Percentiles rank a stretch among this genome's conserved stretches.
Evolutionary conservation across 192 early-diverging fungal species (phyloP).

Genomic region (Mortierella antarctica): DNA sequence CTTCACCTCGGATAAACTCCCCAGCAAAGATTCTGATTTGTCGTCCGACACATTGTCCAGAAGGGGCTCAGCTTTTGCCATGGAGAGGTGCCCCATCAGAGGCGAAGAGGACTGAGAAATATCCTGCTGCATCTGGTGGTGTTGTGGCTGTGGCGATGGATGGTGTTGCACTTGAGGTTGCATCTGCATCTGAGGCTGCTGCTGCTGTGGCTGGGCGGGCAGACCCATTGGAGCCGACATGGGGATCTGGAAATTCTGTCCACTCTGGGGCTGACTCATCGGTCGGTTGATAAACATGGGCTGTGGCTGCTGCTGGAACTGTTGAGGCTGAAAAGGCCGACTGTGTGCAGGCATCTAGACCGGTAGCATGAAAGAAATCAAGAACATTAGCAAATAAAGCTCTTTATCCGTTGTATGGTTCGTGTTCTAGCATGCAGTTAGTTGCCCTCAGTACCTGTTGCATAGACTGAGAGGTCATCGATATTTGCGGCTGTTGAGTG

Average conservation of each 20-base stretch:
- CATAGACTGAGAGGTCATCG: conserved; percentile 19
- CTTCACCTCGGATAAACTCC: no score
- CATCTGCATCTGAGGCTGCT: conserved; percentile 3
- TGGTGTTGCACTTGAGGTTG: conserved; percentile 13
- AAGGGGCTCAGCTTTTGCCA: conserved; percentile 6
- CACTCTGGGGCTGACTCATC: conserved; percentile 10
- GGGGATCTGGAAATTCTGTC: conserved; percentile 32
- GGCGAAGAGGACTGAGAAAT: conserved; percentile 39
- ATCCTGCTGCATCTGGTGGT: conserved; percentile 13
- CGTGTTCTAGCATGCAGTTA: neutral
- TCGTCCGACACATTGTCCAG: no score
- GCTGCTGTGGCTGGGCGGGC: conserved; percentile 19
- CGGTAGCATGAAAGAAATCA: neutral
- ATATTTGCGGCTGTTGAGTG: conserved; percentile 8
- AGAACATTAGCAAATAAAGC: neutral
- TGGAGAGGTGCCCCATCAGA: conserved; percentile 13
- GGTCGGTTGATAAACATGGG: conserved; percentile 28
- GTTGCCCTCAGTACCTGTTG: conserved; percentile 9
- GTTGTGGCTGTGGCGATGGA: conserved; percentile 4
- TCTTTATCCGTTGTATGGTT: neutral
- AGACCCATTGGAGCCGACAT: conserved; percentile 32
- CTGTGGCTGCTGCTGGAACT: conserved; percentile 20
- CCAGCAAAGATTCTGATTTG: no score
- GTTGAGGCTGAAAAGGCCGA: conserved; percentile 38
- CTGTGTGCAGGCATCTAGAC: conserved; percentile 20